Evolutionary conservation across 495 filamentous ascomycete species (phyloP).

Genomic region (Aspergillus diversus): DNA sequence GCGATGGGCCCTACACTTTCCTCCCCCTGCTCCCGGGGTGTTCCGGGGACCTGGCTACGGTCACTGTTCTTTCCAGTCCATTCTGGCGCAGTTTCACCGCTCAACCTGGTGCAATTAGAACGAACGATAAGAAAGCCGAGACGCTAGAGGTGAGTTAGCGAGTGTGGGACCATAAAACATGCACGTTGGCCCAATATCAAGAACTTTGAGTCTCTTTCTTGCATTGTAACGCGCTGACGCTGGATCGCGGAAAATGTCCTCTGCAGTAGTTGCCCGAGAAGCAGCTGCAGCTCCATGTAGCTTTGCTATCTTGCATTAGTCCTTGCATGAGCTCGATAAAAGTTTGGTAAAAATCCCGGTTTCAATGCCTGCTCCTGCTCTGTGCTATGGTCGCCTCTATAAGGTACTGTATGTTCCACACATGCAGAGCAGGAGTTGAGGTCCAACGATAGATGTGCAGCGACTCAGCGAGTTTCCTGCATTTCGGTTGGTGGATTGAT

Average conservation of each 20-base stretch:
- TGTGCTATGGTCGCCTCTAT: conserved; percentile 22
- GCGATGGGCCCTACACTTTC: conserved; percentile 19
- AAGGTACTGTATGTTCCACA: conserved; percentile 16
- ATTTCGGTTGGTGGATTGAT: conserved; percentile 17
- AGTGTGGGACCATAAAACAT: conserved; percentile 26
- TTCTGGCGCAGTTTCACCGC: conserved; percentile 31
- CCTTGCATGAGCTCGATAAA: conserved; percentile 28
- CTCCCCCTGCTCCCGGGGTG: conserved; percentile 28
- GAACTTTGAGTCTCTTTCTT: conserved; percentile 25
- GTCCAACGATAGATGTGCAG: conserved; percentile 13
- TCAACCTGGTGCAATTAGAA: conserved; percentile 22
- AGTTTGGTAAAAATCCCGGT: conserved; percentile 26
- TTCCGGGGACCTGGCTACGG: conserved; percentile 32
- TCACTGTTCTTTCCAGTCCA: conserved; percentile 21
- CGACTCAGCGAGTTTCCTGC: conserved; percentile 3
- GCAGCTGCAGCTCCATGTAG: conserved; percentile 26
- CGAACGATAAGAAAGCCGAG: conserved; percentile 31
- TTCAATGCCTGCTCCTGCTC: conserved; percentile 19
- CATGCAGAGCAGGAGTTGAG: conserved; percentile 11
- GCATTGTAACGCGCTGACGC: conserved; percentile 15
- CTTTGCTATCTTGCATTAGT: conserved; percentile 34
- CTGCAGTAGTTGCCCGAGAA: conserved; percentile 29
- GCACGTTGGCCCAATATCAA: conserved; percentile 32
- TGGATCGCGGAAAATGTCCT: conserved; percentile 26
- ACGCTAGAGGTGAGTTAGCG: conserved; percentile 17